Base-by-base conservation (phyloP, 257 asterid genomes). In the Capsicum chinense region DNA sequence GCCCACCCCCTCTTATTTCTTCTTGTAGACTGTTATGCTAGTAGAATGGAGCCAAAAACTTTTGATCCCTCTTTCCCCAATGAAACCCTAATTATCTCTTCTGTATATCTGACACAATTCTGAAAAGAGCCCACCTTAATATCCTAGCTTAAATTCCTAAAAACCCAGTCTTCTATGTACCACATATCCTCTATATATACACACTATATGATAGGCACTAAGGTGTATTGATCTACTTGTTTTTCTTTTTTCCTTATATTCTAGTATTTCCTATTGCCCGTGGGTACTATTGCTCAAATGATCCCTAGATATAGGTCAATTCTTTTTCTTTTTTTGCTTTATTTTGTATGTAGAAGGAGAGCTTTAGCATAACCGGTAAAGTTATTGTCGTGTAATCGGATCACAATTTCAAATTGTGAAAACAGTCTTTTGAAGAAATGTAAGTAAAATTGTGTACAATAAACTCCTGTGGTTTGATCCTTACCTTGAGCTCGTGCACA, bases 1-100 rank as follows among this genome's bases (percentile, higher is more conserved):
- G 5, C 5, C 47, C 47, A 42, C 6, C 54, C 19, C 16, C 10
- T 66, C 19, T 12, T 71, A 2, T 3, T 6, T 71, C 17, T 71
- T 86, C 81, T 82, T 68, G 81, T 48, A 78, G 64, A 54, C 64
- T 78, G 48, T 26, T 78, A 14, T 52, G 50, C 64, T 78, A 50
- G 62, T 57, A 42, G 13, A 87, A 82, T 87, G 71, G 86, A 85
- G 82, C 89, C 90, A 90, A 90, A 88, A 42, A 56, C 59, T 83
- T 70, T 76, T 56, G 83, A 37, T 48, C 79, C 64, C 33, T 62
- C 19, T 44, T 69, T 62, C 67, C 56, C 50, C 82, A 21, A 59
- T 70, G 84, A 87, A 88, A 81, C 88, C 88, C 86, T 84, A 87
- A 87, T 66, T 13, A 66, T 21, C 81, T 76, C n/a, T 50, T 21